Evolutionary conservation across 805 yeast species (phyloP), one percentile per base, ranked within the genome.

Genomic region (Grigorovia jiainica): DNA sequence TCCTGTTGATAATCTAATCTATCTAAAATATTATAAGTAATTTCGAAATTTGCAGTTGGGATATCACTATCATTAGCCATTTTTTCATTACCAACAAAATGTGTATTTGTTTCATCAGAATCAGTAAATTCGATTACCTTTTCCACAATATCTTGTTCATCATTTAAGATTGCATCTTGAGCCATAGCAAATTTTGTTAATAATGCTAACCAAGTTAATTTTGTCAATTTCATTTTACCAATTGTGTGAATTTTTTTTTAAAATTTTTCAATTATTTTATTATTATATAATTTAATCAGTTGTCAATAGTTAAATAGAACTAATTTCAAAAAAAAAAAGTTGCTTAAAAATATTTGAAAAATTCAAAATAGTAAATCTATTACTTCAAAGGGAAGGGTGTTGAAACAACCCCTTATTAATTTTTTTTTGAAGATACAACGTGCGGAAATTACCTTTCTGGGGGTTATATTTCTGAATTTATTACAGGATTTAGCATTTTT

Each of bases 11-110:
- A 47, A 7, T 60, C 66, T 33, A 75, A 73, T 42, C 56, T 64
- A 47, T 71, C 79, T 38, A 66, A 59, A 43, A 81, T 62, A 10
- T 55, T 45, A 52, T 78, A 82, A 35, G 67, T 67, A 38, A 79
- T 68, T 37, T 61, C 60, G 49, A 76, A 67, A 45, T 73, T 63
- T 57, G 55, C 41, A 8, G 38, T 11, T 34, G 41, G 35, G 32
- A 41, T 33, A 36, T 44, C 17, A 36, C 44, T 11, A 10, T 34
- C 15, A 33, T 38, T 11, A 18, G 34, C 6, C 25, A 17, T 29
- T 18, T 38, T 40, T 11, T 43, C 40, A 16, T 42, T 38, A 9
- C 18, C 20, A 6, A 27, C n/a, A 4, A 25, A 7, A 5, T 21
- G 17, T 6, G 37, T 29, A 16, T 36, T 34, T 11, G 9, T 31